Conservation (phyloP, 768 basidiomycete species). For the Mycena vitilis region DNA sequence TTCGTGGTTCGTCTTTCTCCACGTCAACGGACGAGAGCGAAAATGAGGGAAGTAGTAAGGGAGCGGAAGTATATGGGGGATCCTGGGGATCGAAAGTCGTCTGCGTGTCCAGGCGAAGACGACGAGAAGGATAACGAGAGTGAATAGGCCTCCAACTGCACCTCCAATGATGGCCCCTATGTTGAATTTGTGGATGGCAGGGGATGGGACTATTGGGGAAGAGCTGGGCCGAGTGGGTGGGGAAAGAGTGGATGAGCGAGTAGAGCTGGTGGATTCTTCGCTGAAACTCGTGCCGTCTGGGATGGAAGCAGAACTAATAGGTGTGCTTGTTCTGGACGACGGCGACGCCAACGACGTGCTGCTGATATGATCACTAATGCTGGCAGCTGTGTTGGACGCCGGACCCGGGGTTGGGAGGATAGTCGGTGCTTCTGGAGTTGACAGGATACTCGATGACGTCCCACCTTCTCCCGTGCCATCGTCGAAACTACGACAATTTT, state of each 20-base stretch:
- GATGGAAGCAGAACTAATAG: background rate
- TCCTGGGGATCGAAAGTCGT: background rate
- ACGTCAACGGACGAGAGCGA: background rate
- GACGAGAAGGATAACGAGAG: background rate
- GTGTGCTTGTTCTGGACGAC: background rate
- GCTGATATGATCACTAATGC: background rate
- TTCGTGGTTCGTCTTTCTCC: background rate
- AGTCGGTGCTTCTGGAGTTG: background rate
- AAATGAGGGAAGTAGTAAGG: background rate
- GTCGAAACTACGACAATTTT: slow-evolving; percentile 1
- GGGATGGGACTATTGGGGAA: background rate
- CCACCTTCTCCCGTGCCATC: slow-evolving; percentile 7
- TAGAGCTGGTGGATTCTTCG: background rate
- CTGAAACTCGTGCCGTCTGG: background rate
- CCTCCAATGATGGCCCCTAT: slow-evolving; percentile 10
- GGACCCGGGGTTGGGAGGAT: background rate
- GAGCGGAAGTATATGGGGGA: background rate
- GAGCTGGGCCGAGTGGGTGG: background rate
- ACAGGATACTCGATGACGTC: background rate
- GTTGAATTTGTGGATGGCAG: background rate
- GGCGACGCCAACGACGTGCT: background rate
- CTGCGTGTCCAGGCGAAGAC: slow-evolving; percentile 5
- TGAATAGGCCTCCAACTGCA: background rate
- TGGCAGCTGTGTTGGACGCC: background rate
- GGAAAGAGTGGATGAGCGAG: background rate